Base-by-base conservation (phyloP, 257 asterid species). In the Paraleonurus japonicus region DNA sequence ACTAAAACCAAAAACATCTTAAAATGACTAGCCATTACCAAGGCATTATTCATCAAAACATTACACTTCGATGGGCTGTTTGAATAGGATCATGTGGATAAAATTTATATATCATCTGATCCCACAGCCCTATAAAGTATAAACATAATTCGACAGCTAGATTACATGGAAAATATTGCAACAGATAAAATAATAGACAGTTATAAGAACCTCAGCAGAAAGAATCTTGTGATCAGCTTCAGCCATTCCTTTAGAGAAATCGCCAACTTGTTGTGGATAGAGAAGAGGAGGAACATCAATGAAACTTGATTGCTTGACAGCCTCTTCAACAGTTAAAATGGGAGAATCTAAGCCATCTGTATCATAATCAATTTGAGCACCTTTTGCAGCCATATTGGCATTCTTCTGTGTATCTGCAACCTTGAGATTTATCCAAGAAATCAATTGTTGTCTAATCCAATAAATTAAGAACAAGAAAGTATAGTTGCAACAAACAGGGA, bases 241-340 rank as follows among this genome's bases (percentile, higher is more conserved):
- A 74, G 83, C 92, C 95, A 90, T 87, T 79, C 95, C 92, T 81
- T 90, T 77, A 0, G 85, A 66, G 75, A 82, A 85, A 80, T 90
- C 88, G 20, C 96, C 96, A 66, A 90, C 84, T 33, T 68, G 61
- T 47, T 65, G 58, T 10, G 96, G 95, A 57, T 53, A 30, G 28
- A 83, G 0, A 32, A 17, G 62, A 61, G 86, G 79, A 30, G 90
- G 90, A 69, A 84, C 78, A 2, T 83, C 87, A 50, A 81, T 66
- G 72, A 83, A 87, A 64, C 96, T 87, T 47, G 92, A 80, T 48
- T 68, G 65, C 59, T 79, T 78, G 64, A 87, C 87, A 45, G 95
- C 95, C 60, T 90, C 89, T 77, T 90, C 96, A 33, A 90, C 95
- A 5, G 90, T 87, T 71, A 86, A 78, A 78, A 90, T 86, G 39